Conservation (phyloP, 2,329 filamentous ascomycete species). For the Curvularia eragrostidis region DNA sequence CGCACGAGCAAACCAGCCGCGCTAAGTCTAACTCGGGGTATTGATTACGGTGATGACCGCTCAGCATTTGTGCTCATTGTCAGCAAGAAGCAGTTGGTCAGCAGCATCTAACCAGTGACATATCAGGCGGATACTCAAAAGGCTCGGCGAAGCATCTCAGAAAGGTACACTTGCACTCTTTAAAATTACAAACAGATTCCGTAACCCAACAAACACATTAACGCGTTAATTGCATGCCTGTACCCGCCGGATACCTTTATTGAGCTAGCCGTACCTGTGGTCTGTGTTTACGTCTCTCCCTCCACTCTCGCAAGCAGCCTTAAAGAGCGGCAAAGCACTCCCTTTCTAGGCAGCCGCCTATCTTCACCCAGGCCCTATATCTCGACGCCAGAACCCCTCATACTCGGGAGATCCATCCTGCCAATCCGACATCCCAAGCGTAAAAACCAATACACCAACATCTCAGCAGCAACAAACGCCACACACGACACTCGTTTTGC, state of each 20-base stretch:
- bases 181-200: not conserved
- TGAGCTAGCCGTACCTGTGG: not conserved
- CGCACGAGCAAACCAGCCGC: not conserved
- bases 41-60: not conserved
- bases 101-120: not conserved
- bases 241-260: not conserved
- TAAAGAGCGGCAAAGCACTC: not conserved
- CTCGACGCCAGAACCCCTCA: not conserved
- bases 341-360: not conserved
- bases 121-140: not conserved
- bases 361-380: not conserved
- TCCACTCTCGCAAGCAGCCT: not conserved
- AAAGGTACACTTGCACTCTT: not conserved
- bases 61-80: not conserved
- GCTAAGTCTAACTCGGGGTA: not conserved
- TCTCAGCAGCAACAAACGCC: not conserved
- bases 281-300: not conserved
- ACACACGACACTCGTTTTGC: not conserved
- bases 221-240: not conserved
- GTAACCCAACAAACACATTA: not conserved
- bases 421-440: not conserved
- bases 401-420: not conserved
- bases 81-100: not conserved
- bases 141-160: not conserved
- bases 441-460: not conserved